phyloP scores from a whole-genome alignment of 768 basidiomycete genomes.

The Lactarius deliciosus region DNA sequence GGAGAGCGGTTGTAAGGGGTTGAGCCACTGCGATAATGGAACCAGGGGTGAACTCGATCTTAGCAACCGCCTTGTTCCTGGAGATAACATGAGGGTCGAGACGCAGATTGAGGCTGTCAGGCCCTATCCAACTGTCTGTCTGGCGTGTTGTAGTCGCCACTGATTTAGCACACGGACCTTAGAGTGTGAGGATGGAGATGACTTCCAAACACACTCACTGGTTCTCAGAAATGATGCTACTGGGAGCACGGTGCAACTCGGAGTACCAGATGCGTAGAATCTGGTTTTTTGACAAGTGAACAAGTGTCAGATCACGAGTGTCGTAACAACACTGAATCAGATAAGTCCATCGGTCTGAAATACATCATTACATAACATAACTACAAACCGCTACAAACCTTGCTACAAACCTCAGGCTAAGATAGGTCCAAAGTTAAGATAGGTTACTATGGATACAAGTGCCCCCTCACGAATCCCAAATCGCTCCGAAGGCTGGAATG shows the following conservation, averaged over 20 bases:
- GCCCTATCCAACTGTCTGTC: neutral
- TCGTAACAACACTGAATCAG: too few relatives aligned
- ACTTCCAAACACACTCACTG: neutral
- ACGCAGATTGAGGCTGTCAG: slow-evolving; percentile 27
- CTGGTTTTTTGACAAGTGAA: neutral
- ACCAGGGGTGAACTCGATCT: slow-evolving; percentile 43
- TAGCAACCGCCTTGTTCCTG: slow-evolving; percentile 52
- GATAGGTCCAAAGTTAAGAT: too few relatives aligned
- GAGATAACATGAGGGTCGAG: slow-evolving; percentile 50
- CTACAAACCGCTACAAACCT: neutral
- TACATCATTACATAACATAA: neutral
- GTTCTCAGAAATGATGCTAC: neutral
- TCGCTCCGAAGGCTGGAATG: slow-evolving; percentile 61
- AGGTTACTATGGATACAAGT: neutral
- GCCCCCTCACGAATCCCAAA: slow-evolving; percentile 53
- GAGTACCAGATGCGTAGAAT: neutral
- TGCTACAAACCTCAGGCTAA: too few relatives aligned
- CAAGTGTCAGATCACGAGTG: too few relatives aligned
- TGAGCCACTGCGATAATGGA: slow-evolving; percentile 46
- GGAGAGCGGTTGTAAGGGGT: slow-evolving; percentile 49
- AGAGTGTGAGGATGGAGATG: neutral
- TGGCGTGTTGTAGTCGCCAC: neutral
- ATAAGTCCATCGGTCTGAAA: neutral
- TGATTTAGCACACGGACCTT: neutral
- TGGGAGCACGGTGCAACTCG: neutral